phyloP scores from a whole-genome alignment of 352 stramenopile genomes.

The Globisporangium spinosum region DNA sequence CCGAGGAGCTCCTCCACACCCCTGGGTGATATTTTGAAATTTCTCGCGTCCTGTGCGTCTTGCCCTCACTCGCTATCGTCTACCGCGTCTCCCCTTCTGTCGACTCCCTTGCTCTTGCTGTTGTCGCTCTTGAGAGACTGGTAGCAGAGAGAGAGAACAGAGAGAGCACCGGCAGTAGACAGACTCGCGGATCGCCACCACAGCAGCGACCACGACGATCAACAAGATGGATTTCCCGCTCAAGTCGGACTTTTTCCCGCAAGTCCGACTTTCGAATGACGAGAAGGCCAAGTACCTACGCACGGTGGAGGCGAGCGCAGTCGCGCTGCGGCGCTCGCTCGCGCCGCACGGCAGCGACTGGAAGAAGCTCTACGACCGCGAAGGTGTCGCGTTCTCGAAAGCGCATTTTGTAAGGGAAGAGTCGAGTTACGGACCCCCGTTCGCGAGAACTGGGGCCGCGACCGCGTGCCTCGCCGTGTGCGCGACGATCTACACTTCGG shows the following conservation, averaged over 20 bases:
- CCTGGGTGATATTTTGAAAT: not conserved
- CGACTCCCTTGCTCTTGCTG: no score
- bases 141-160: not conserved
- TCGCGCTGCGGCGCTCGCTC: constrained; percentile 38
- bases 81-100: no score
- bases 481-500: constrained; percentile 45
- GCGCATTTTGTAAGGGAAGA: constrained; percentile 38
- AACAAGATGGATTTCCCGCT: constrained; percentile 64
- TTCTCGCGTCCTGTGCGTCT: not conserved
- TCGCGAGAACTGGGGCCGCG: constrained; percentile 9
- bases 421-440: not conserved
- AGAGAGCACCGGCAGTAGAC: not conserved
- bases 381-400: constrained; percentile 61
- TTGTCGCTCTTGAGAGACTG: no score
- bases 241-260: constrained; percentile 67
- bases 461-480: constrained; percentile 61
- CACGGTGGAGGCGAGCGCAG: constrained; percentile 39
- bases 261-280: constrained; percentile 41
- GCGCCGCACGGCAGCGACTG: constrained; percentile 38
- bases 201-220: not conserved
- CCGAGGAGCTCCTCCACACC: not conserved
- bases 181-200: not conserved
- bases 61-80: no score
- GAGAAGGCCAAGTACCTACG: constrained; percentile 45
- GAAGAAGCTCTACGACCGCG: constrained; percentile 50